These are phyloP conservation scores for Pseudogymnoascus sp. DNA, from an alignment of 2,329 filamentous ascomycete genomes.

Conservation along the genomic window DNA sequence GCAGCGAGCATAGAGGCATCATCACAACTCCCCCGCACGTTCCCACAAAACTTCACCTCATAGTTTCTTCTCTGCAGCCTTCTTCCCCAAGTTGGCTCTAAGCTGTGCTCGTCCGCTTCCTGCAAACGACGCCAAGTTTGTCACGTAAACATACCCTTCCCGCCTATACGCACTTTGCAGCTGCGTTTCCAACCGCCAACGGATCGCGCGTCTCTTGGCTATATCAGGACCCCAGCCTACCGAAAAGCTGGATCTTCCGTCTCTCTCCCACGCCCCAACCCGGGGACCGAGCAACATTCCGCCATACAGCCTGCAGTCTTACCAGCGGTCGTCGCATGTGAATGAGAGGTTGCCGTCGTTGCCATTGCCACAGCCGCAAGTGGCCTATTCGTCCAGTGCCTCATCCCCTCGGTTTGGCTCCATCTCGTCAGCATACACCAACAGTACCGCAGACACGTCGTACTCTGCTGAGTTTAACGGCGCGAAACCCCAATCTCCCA, in stretches of 20 bases:
- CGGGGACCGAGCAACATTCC: slow-evolving; percentile 64
- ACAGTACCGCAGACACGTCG: slow-evolving; percentile 33
- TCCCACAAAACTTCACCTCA: neutral
- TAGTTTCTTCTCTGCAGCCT: neutral
- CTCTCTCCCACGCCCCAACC: slow-evolving; percentile 74
- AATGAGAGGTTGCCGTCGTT: slow-evolving; percentile 66
- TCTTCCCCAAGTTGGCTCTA: neutral
- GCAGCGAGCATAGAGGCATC: neutral
- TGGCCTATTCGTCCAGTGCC: slow-evolving; percentile 57
- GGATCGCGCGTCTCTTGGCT: neutral
- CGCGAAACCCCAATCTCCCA: slow-evolving; percentile 71
- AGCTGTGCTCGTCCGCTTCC: neutral
- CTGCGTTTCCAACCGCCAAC: neutral
- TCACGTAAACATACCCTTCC: neutral
- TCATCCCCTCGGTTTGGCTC: slow-evolving; percentile 71
- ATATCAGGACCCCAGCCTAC: slow-evolving; percentile 30
- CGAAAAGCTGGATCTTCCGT: slow-evolving; percentile 92
- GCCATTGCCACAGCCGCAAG: slow-evolving; percentile 56
- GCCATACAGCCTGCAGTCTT: slow-evolving; percentile 61
- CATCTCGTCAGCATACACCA: slow-evolving; percentile 54
- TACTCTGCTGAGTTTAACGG: slow-evolving; percentile 39
- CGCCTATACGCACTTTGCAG: neutral
- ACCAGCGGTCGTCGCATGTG: slow-evolving; percentile 56
- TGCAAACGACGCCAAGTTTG: neutral
- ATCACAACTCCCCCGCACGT: neutral